A percentile compares a stretch with the other conserved stretches of the same genome.
Conservation (phyloP, 2,329 filamentous ascomycete species). For the Plenodomus biglobosus region DNA sequence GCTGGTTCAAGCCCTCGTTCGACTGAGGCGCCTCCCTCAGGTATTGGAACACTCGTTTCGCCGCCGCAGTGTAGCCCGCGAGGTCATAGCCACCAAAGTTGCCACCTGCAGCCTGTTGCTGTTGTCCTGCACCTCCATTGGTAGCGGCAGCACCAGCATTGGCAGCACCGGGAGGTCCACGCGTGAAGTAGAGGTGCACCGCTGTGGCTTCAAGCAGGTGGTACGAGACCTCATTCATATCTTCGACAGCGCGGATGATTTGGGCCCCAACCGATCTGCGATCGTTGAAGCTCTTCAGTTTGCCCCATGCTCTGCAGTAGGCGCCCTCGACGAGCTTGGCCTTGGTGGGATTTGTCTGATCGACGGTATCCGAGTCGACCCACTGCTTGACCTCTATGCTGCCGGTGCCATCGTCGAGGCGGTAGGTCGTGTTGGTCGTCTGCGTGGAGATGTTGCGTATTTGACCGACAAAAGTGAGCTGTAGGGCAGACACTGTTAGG, state of each 20-base stretch:
- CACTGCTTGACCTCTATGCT: constrained; percentile 89
- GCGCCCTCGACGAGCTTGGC: constrained; percentile 67
- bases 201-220: constrained; percentile 88
- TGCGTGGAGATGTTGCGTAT: constrained; percentile 84
- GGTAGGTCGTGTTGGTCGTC: constrained; percentile 88
- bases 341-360: constrained; percentile 50
- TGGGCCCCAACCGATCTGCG: constrained; percentile 80
- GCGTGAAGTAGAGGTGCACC: constrained; percentile 81
- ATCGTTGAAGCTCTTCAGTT: constrained; percentile 79
- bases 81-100: constrained; percentile 40
- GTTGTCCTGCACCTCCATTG: constrained; percentile 26
- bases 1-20: constrained; percentile 81
- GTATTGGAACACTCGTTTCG: constrained; percentile 70
- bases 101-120: constrained; percentile 25
- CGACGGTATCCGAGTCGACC: constrained; percentile 64
- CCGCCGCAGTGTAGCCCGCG: constrained; percentile 53
- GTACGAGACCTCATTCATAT: constrained; percentile 91
- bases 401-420: constrained; percentile 92
- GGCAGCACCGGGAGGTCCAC: constrained; percentile 62
- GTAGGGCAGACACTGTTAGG: constrained; percentile 18
- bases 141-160: constrained; percentile 41
- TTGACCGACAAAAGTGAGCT: constrained; percentile 87
- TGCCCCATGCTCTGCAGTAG: constrained; percentile 84
- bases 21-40: constrained; percentile 68
- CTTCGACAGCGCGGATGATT: constrained; percentile 74